Conservation (phyloP, 2,329 filamentous ascomycete species). For the Fonsecaea monophora region DNA sequence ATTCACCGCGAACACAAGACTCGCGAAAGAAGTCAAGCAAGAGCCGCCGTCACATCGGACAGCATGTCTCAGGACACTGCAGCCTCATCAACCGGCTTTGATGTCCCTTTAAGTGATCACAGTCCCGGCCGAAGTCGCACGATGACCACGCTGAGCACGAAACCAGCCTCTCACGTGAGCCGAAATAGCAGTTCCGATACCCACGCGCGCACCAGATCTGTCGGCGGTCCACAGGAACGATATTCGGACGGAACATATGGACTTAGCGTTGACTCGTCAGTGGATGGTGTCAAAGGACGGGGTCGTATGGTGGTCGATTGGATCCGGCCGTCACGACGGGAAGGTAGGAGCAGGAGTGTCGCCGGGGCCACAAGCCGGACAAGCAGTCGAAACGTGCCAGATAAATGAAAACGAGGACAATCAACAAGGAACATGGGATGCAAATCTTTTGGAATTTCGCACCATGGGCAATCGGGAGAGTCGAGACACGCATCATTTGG, state of each 20-base stretch:
- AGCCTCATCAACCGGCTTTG: constrained; percentile 3
- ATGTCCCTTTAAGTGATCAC: neutral
- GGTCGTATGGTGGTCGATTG: constrained; percentile 36
- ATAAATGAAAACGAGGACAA: neutral
- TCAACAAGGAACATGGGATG: neutral
- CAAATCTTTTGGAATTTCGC: neutral
- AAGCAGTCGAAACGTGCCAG: constrained; percentile 9
- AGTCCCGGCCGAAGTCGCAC: constrained; percentile 14
- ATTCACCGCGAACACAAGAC: constrained; percentile 26
- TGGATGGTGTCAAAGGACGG: constrained; percentile 24
- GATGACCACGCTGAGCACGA: constrained; percentile 5
- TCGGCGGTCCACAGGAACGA: constrained; percentile 18
- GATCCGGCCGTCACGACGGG: constrained; percentile 27
- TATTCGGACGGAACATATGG: constrained; percentile 29
- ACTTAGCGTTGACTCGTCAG: constrained; percentile 21
- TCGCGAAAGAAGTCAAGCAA: neutral
- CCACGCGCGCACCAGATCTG: constrained; percentile 8
- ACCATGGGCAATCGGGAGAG: neutral
- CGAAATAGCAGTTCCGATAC: constrained; percentile 8
- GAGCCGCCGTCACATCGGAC: neutral
- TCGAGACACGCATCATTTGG: neutral
- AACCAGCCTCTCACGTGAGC: constrained; percentile 4
- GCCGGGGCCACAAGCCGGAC: constrained; percentile 6
- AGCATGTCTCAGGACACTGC: neutral
- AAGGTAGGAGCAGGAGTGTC: neutral